phyloP scores from a whole-genome alignment of 768 basidiomycete species.

The Phaffia tasmanica region DNA sequence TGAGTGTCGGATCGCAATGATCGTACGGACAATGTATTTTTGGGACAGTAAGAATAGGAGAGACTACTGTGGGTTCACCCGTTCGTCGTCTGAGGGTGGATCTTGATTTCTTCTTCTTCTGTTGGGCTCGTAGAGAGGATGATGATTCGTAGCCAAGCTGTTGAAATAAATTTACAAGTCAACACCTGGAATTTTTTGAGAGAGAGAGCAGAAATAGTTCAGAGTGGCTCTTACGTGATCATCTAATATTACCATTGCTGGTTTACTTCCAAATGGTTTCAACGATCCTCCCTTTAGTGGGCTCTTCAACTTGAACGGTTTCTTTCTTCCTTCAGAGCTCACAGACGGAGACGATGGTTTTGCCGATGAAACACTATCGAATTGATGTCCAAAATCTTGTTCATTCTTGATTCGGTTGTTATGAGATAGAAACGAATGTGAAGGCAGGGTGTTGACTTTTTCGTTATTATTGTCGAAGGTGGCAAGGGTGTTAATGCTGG shows the following conservation, averaged over 20 bases:
- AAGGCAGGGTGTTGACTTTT: not conserved
- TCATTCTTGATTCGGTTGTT: not conserved
- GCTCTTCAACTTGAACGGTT: not conserved
- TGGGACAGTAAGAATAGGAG: too few species aligned
- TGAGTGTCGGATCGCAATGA: too few species aligned
- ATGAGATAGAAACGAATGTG: not conserved
- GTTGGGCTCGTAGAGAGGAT: too few species aligned
- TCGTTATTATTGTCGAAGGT: not conserved
- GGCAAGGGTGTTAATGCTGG: too few species aligned
- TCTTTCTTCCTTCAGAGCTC: not conserved
- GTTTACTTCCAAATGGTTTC: conserved; percentile 5
- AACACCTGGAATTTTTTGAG: not conserved
- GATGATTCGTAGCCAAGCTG: too few species aligned
- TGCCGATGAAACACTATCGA: not conserved
- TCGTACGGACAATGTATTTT: too few species aligned
- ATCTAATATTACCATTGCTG: not conserved
- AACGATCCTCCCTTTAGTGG: not conserved
- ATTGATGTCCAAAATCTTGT: not conserved
- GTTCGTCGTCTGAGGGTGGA: too few species aligned
- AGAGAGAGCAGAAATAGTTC: not conserved
- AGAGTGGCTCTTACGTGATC: not conserved
- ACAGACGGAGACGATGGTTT: not conserved
- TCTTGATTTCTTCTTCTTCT: too few species aligned
- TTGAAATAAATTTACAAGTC: too few species aligned
- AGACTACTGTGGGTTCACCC: too few species aligned